phyloP scores from a whole-genome alignment of 345 rosid species.

The Kandelia obovata region DNA sequence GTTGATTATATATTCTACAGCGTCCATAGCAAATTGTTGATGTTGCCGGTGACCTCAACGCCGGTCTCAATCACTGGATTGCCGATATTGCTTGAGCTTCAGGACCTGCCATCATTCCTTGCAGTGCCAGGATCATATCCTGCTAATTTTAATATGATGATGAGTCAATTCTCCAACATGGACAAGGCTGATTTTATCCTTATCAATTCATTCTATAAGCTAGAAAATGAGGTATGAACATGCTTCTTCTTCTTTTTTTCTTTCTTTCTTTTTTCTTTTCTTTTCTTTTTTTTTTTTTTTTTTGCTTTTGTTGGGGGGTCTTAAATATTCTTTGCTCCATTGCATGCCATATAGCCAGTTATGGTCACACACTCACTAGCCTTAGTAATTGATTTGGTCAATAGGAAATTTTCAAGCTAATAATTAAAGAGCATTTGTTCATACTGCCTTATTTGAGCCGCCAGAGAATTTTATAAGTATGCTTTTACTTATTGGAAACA shows the following conservation, averaged over 20 bases:
- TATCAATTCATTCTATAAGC: conserved; percentile 34
- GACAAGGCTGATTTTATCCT: conserved; percentile 48
- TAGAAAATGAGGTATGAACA: conserved; percentile 41
- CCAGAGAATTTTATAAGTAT: no score
- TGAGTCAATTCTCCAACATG: conserved; percentile 48
- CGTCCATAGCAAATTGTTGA: conserved; percentile 35
- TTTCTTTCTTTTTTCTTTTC: no score
- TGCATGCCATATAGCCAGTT: no score
- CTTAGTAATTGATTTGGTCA: no score
- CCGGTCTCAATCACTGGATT: conserved; percentile 34
- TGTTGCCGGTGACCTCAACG: conserved; percentile 32
- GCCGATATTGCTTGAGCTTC: conserved; percentile 39
- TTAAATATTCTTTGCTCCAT: no score
- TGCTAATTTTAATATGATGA: conserved; percentile 45
- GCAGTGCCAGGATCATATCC: conserved; percentile 42
- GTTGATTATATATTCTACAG: conserved; percentile 56
- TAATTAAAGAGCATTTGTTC: no score
- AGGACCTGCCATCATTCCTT: conserved; percentile 54
- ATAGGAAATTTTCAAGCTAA: no score
- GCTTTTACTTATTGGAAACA: no score
- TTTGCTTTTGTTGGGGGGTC: not conserved
- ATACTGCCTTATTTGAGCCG: no score
- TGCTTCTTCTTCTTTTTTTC: no score
- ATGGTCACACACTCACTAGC: no score
- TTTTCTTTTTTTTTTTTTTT: not conserved